phyloP scores from a whole-genome alignment of 306 rosid genomes.

The Quercus alba region DNA sequence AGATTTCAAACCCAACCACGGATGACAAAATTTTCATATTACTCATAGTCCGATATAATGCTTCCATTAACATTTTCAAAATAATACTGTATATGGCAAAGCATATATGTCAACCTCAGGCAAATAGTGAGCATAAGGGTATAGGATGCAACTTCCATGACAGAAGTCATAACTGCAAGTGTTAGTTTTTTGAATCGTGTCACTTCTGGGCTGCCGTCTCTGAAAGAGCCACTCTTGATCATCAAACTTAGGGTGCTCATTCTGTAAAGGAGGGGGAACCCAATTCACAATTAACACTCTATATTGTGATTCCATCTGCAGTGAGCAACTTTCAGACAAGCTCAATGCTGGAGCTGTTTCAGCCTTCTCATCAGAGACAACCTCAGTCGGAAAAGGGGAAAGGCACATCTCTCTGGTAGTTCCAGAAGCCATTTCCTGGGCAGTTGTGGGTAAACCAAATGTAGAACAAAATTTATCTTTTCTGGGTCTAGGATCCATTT shows the following conservation, averaged over 20 bases:
- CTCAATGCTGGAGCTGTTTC: not conserved
- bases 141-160: constrained; percentile 1
- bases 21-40: not conserved
- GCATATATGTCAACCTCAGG: constrained; percentile 8
- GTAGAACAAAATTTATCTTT: not conserved
- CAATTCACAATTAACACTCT: constrained; percentile 12
- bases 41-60: not conserved
- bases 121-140: constrained; percentile 8
- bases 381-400: not conserved
- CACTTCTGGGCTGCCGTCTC: not conserved
- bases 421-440: not conserved
- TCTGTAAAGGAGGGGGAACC: constrained; percentile 13
- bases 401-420: not conserved
- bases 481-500: not conserved
- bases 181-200: not conserved
- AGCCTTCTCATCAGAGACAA: not conserved
- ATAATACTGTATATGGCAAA: constrained; percentile 14
- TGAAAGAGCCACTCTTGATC: constrained; percentile 19
- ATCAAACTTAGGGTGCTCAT: not conserved
- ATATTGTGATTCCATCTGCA: constrained; percentile 4
- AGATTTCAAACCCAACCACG: not conserved
- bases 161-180: not conserved
- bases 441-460: not conserved
- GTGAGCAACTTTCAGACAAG: not conserved
- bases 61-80: not conserved